These are phyloP conservation scores for Penicillium robsamsonii DNA, from an alignment of 495 filamentous ascomycete species.

Conservation along the genomic window DNA sequence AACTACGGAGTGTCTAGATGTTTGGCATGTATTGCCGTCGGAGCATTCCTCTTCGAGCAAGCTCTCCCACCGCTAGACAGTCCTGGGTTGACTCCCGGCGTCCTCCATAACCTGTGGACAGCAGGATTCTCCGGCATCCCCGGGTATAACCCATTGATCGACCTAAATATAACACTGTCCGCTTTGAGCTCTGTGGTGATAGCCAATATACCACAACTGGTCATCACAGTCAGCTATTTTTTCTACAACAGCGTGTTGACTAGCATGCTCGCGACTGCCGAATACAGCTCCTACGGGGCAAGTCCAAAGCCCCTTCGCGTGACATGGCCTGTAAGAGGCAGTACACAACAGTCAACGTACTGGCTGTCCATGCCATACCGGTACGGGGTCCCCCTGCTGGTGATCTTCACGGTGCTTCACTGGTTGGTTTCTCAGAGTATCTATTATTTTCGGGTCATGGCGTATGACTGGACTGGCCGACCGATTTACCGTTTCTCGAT, in stretches of 20 bases:
- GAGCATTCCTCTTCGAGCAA: too few relatives aligned
- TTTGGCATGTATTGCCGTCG: too few relatives aligned
- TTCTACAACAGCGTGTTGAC: slow-evolving; percentile 40
- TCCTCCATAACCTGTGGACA: too few relatives aligned
- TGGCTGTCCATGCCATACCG: slow-evolving; percentile 41
- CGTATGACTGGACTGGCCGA: slow-evolving; percentile 1
- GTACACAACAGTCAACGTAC: slow-evolving; percentile 43
- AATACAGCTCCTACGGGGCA: slow-evolving; percentile 34
- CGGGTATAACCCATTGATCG: too few relatives aligned
- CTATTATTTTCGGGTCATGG: slow-evolving; percentile 31
- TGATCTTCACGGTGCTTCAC: slow-evolving; percentile 30
- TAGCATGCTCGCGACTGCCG: slow-evolving; percentile 38
- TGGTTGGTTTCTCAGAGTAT: slow-evolving; percentile 45
- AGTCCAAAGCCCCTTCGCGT: slow-evolving; percentile 43
- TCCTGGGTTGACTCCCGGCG: too few relatives aligned
- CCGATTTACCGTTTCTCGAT: neutral
- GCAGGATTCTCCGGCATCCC: too few relatives aligned
- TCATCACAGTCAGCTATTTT: slow-evolving; percentile 46
- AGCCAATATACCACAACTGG: slow-evolving; percentile 44
- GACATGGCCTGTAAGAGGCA: slow-evolving; percentile 34
- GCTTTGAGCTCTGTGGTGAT: slow-evolving; percentile 11
- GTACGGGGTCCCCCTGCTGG: slow-evolving; percentile 35
- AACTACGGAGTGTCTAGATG: too few relatives aligned
- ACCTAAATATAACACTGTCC: neutral
- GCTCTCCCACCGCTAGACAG: too few relatives aligned